phyloP scores from a whole-genome alignment of 305 asterid species.

The Fraxinus platypoda region DNA sequence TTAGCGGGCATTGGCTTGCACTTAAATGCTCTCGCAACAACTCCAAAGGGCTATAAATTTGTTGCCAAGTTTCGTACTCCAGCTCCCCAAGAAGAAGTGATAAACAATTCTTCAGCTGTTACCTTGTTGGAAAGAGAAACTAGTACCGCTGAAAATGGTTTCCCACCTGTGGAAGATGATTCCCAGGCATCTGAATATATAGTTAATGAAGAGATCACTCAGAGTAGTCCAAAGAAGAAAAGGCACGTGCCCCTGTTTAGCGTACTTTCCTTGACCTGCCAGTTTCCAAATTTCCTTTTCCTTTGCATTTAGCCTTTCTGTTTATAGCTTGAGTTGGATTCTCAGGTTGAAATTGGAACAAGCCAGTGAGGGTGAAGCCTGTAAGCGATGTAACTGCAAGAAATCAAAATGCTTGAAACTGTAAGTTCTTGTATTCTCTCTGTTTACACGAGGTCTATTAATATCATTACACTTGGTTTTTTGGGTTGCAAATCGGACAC shows the following conservation, averaged over 20 bases:
- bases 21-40: slow-evolving; percentile 67
- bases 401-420: slow-evolving; percentile 94
- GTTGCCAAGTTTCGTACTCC: slow-evolving; percentile 36
- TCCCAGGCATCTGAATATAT: slow-evolving; percentile 34
- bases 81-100: slow-evolving; percentile 36
- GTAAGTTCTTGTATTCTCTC: slow-evolving; percentile 43
- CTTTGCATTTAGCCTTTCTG: background rate
- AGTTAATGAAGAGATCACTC: slow-evolving; percentile 56
- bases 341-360: slow-evolving; percentile 58
- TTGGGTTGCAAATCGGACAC: background rate
- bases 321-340: slow-evolving; percentile 26
- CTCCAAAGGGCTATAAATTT: slow-evolving; percentile 47
- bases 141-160: slow-evolving; percentile 37
- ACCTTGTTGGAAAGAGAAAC: slow-evolving; percentile 37
- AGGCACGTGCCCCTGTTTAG: slow-evolving; percentile 37
- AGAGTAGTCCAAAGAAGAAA: slow-evolving; percentile 80
- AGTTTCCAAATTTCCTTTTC: background rate
- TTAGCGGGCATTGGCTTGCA: slow-evolving; percentile 91
- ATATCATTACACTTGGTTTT: background rate
- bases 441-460: background rate
- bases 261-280: background rate
- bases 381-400: slow-evolving; percentile 93
- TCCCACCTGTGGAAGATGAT: slow-evolving; percentile 44
- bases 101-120: slow-evolving; percentile 32
- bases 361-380: slow-evolving; percentile 54